Conservation (phyloP, 1,284 basidiomycete genomes). For the Ceratobasidium sp. region DNA sequence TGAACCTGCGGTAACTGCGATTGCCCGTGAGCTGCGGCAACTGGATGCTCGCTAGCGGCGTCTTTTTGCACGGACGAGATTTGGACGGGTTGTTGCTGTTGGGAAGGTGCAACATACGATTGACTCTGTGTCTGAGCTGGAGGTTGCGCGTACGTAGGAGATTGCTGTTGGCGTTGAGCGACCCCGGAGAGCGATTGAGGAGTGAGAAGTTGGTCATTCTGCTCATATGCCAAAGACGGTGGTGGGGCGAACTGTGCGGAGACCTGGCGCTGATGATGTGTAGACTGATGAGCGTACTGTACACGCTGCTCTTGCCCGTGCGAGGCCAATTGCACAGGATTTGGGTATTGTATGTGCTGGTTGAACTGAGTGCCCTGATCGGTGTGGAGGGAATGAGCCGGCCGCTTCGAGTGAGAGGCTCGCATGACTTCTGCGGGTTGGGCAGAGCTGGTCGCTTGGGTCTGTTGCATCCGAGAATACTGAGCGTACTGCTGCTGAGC, state of each 20-base stretch:
- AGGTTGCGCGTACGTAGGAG: not conserved
- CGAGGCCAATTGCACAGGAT: not conserved
- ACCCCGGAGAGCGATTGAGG: too few species aligned
- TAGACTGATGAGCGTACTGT: not conserved
- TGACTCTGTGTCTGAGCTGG: not conserved
- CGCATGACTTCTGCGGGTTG: not conserved
- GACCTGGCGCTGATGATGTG: not conserved
- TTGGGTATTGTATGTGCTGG: too few species aligned
- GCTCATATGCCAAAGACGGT: not conserved
- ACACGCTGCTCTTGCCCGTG: not conserved
- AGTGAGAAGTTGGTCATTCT: too few species aligned
- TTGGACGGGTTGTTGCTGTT: not conserved
- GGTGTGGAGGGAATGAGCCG: too few species aligned
- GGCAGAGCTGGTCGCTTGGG: not conserved
- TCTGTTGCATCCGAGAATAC: not conserved
- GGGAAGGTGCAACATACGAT: not conserved
- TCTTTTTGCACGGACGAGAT: not conserved
- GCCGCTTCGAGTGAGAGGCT: too few species aligned
- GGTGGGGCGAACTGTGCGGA: not conserved
- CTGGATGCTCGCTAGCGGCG: not conserved
- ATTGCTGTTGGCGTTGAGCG: constrained; percentile 10
- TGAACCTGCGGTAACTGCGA: not conserved
- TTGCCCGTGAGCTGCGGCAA: not conserved
- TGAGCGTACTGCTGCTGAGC: not conserved
- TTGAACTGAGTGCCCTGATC: too few species aligned